These are phyloP conservation scores for Scortechinia acanthostroma DNA, from an alignment of 2,329 filamentous ascomycete genomes.

Conservation along the genomic window DNA sequence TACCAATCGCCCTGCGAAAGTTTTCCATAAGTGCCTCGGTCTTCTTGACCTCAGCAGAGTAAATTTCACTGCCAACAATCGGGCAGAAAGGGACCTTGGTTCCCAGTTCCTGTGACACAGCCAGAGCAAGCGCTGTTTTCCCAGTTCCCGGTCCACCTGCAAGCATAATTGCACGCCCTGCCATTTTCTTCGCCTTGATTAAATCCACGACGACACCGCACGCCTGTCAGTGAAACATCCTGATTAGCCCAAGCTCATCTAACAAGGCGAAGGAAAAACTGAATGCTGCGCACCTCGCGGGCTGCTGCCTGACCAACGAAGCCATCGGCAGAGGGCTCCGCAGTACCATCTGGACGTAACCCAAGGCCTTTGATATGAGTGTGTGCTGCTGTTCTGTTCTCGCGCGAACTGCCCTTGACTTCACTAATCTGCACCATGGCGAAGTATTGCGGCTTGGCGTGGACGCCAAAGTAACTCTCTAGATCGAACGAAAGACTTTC, in stretches of 20 bases:
- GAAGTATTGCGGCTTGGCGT: background rate
- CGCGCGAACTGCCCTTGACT: conserved; percentile 87
- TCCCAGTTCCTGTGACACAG: conserved; percentile 91
- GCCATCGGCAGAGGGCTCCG: conserved; percentile 72
- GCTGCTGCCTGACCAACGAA: conserved; percentile 86
- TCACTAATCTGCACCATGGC: conserved; percentile 83
- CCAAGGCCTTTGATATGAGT: conserved; percentile 96
- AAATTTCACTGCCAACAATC: conserved; percentile 96
- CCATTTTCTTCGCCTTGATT: conserved; percentile 95
- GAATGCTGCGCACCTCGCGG: conserved; percentile 58
- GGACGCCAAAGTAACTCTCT: too few relatives aligned
- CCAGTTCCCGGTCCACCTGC: conserved; percentile 92
- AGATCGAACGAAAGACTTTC: too few relatives aligned
- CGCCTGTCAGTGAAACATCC: conserved; percentile 45
- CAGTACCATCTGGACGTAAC: conserved; percentile 75
- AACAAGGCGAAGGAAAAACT: too few relatives aligned
- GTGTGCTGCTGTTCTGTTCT: conserved; percentile 91
- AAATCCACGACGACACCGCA: conserved; percentile 93
- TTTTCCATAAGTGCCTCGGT: conserved; percentile 99
- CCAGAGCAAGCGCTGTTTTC: conserved; percentile 91
- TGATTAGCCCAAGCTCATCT: too few relatives aligned
- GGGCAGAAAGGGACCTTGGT: conserved; percentile 98
- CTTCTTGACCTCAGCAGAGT: conserved; percentile 98
- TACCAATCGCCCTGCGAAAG: conserved; percentile 87
- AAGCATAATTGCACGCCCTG: conserved; percentile 83